Evolutionary conservation across 371 early-diverging fungal genomes (phyloP).

Genomic region (Dentiscutata heterogama): DNA sequence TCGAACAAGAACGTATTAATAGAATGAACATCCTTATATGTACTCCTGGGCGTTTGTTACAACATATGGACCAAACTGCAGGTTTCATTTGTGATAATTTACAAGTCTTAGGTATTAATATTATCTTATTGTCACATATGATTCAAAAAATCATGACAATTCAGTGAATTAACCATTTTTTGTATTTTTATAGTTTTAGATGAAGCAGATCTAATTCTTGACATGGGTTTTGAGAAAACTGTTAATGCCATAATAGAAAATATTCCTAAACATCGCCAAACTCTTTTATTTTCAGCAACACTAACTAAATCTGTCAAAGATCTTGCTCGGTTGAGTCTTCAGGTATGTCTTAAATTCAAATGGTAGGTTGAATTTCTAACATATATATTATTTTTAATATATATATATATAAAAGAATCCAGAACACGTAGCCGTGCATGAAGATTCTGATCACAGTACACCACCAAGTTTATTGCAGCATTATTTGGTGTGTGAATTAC

Average conservation of each 20-base stretch:
- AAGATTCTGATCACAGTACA: conserved; percentile 81
- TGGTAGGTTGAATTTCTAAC: conserved; percentile 90
- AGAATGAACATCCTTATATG: conserved; percentile 96
- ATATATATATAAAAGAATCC: conserved; percentile 66
- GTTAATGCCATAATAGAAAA: conserved; percentile 95
- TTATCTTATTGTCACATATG: background rate
- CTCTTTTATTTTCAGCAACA: conserved; percentile 96
- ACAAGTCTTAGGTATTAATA: conserved; percentile 72
- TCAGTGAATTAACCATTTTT: background rate
- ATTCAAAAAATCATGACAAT: background rate
- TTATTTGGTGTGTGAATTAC: conserved; percentile 85
- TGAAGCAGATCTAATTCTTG: conserved; percentile 98
- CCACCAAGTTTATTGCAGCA: conserved; percentile 85
- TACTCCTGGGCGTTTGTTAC: conserved; percentile 98
- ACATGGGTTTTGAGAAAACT: conserved; percentile 95
- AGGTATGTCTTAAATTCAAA: conserved; percentile 87
- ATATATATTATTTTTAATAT: background rate
- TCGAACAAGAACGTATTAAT: conserved; percentile 87
- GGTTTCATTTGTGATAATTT: conserved; percentile 89
- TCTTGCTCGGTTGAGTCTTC: conserved; percentile 89
- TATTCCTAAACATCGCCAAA: conserved; percentile 88
- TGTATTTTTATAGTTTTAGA: conserved; percentile 78
- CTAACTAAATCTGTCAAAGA: conserved; percentile 96
- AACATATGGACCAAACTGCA: conserved; percentile 97
- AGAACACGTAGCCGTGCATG: conserved; percentile 96